Evolutionary conservation across 2,329 filamentous ascomycete genomes (phyloP), one percentile per base, ranked within the genome.

Genomic region (Talaromyces amestolkiae): DNA sequence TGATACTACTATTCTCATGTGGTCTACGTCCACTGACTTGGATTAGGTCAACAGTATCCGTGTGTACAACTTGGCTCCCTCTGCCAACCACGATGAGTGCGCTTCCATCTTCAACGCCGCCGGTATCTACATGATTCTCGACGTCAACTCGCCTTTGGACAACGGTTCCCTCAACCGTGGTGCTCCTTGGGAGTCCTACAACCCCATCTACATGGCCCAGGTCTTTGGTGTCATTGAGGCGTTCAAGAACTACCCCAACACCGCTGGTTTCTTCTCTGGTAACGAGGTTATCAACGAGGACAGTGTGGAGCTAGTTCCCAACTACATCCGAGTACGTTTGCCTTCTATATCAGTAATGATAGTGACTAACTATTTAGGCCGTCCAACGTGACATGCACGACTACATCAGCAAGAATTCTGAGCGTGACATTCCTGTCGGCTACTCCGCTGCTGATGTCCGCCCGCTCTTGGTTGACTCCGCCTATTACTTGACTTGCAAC

Each of bases 241-340:
- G 6, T 90, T 90, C 82, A 89, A 88, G 75, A 76, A 81, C 70
- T 90, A 86, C 76, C 85, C 86, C 65, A 90, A 90, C 76, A 84
- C 84, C 2, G 79, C 90, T 31, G 88, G 83, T 45, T 90, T 90
- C 81, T 89, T 91, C 74, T 82, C 85, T 33, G 88, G 86, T 41
- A 90, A 91, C 72, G 88, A 90, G 75, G 84, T 90, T 59, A 89
- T 89, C 79, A 88, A 89, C 71, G 84, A 89, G 72, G 73, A 86
- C 11, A 86, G 83, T 58, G 78, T 80, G 35, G 73, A 83, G 68
- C 72, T 78, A 60, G 85, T 84, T 61, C 87, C 87, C 17, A 81
- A 81, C 53, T 87, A 89, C 74, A 84, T 89, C 68, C 78, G 84
- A 64, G 81, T 83, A 49, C 13, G 66, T 65, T 22, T 7, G 9